Conservation (phyloP, 1,284 basidiomycete species). For the Tylopilus sp. region DNA sequence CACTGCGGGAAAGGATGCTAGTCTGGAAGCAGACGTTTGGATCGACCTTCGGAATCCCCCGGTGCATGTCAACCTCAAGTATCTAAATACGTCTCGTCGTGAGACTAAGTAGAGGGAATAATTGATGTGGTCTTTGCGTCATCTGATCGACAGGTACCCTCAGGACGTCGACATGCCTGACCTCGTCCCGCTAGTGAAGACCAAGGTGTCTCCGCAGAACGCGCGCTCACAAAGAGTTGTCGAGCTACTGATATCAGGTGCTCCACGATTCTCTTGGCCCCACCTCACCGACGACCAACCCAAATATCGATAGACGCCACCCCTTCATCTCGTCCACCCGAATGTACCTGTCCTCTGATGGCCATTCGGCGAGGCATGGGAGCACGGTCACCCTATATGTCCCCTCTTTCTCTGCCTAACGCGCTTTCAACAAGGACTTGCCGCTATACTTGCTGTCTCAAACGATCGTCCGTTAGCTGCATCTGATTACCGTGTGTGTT, state of each 20-base stretch:
- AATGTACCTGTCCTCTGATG: conserved; percentile 84
- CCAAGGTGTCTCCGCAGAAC: conserved; percentile 73
- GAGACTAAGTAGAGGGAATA: too few relatives aligned
- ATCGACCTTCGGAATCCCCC: too few relatives aligned
- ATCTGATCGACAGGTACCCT: too few relatives aligned
- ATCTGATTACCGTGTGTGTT: too few relatives aligned
- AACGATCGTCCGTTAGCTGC: too few relatives aligned
- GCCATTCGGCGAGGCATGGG: conserved; percentile 65
- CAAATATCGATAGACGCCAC: conserved; percentile 54
- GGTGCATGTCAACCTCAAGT: conserved; percentile 76
- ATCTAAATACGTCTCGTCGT: not conserved
- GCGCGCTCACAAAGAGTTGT: conserved; percentile 71
- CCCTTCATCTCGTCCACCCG: conserved; percentile 81
- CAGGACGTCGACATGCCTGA: too few relatives aligned
- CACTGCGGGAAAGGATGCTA: conserved; percentile 63
- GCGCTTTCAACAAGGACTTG: conserved; percentile 58
- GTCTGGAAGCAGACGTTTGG: too few relatives aligned
- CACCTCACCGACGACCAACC: conserved; percentile 62
- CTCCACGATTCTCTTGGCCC: conserved; percentile 67
- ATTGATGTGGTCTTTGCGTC: too few relatives aligned
- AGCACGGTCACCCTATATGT: conserved; percentile 53
- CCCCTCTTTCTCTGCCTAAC: conserved; percentile 36
- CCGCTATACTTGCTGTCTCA: conserved; percentile 74
- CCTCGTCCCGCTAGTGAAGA: too few relatives aligned
- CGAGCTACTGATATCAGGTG: conserved; percentile 79